Evolutionary conservation across 2,329 filamentous ascomycete genomes (phyloP).

Genomic region (Microthyrium microscopicum): DNA sequence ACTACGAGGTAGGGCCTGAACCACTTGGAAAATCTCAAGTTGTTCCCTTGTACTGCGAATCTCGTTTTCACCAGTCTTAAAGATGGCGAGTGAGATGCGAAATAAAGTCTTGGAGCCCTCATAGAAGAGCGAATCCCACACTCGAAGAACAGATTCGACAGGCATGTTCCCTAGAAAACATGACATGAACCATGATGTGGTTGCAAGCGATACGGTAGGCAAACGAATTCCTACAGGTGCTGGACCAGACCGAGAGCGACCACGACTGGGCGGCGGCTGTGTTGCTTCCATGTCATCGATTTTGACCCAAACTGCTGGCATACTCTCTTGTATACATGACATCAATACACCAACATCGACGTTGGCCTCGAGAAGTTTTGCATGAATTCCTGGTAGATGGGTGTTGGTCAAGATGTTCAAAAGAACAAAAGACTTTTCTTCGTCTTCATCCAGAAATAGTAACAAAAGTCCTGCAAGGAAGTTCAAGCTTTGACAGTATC

Average conservation of each 20-base stretch:
- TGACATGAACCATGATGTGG: slow-evolving; percentile 97
- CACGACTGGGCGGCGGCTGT: slow-evolving; percentile 22
- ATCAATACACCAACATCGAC: slow-evolving; percentile 89
- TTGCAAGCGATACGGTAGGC: slow-evolving; percentile 79
- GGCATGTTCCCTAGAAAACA: slow-evolving; percentile 87
- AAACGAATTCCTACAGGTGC: slow-evolving; percentile 38
- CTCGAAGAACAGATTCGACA: slow-evolving; percentile 76
- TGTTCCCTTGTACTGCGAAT: slow-evolving; percentile 68
- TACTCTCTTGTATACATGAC: slow-evolving; percentile 64
- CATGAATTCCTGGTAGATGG: slow-evolving; percentile 82
- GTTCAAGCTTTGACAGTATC: slow-evolving; percentile 91
- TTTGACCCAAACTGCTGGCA: slow-evolving; percentile 74
- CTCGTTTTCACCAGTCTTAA: slow-evolving; percentile 70
- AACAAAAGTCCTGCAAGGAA: slow-evolving; percentile 83
- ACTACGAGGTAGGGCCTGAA: slow-evolving; percentile 68
- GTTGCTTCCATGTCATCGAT: slow-evolving; percentile 57
- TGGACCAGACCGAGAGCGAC: slow-evolving; percentile 20
- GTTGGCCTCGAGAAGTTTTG: slow-evolving; percentile 79
- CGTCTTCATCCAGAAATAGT: slow-evolving; percentile 63
- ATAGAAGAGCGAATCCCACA: slow-evolving; percentile 94
- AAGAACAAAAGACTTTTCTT: slow-evolving; percentile 86
- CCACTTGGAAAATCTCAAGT: slow-evolving; percentile 91
- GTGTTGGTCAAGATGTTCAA: slow-evolving; percentile 80
- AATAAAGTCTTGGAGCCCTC: slow-evolving; percentile 90
- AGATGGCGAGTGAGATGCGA: slow-evolving; percentile 75